Evolutionary conservation across 2,329 filamentous ascomycete genomes (phyloP), one percentile per base, ranked within the genome.

Genomic region (Tolypocladium capitatum): DNA sequence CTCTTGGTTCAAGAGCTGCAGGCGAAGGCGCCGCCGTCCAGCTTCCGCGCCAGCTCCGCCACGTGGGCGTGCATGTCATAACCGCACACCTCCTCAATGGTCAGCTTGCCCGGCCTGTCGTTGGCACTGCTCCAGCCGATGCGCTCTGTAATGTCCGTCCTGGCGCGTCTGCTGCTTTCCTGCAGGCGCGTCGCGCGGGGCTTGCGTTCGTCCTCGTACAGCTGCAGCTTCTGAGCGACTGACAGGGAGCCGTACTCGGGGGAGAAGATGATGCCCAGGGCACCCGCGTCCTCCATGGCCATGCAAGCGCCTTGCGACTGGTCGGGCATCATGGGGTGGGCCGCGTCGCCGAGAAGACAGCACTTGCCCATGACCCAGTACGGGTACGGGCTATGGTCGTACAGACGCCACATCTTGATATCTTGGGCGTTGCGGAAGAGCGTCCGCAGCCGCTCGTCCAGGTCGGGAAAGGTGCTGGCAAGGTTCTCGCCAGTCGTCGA

Each of bases 301-400:
- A 80, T 80, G 55, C 77, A 81, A 0, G 79, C 79, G 5, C 80
- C 80, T 59, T 84, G 80, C 48, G 73, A 77, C 58, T 83, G 80
- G 56, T 84, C 71, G 2, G 80, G 79, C 73, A 82, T 76, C 76
- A 81, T 81, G 18, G 80, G 80, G 58, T 83, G 80, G 5, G 70
- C 79, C 13, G 80, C 80, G 59, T 84, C 80, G 6, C 80, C 80
- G 14, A 83, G 57, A 1, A 83, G 60, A 51, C 73, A 75, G 4
- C 70, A 71, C 18, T 61, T 65, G 5, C 62, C 65, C 48, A 71
- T 72, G 35, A 67, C 62, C 55, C 74, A 68, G 55, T 74, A 73
- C 0, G 70, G 68, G 54, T 81, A 82, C 1, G 75, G 75, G 6
- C 60, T 53, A 46, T 60, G 61, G 45, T 57, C 49, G 24, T 56